Conservation (phyloP, 2,329 filamentous ascomycete species). For the Paecilomyces formosus region DNA sequence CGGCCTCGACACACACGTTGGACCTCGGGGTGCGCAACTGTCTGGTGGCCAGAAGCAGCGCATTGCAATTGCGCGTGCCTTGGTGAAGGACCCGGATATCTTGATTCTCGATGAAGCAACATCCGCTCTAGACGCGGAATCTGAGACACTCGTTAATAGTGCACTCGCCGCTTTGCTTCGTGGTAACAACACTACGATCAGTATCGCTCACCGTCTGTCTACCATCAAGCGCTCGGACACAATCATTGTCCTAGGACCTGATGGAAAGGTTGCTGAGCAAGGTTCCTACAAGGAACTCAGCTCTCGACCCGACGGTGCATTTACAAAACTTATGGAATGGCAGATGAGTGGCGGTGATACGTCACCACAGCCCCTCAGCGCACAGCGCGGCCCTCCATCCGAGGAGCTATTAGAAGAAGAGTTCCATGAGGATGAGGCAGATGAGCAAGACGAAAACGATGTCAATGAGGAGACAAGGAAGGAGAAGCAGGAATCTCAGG, state of each 20-base stretch:
- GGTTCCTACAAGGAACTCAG: constrained; percentile 76
- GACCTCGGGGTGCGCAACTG: constrained; percentile 83
- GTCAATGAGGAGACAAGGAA: constrained; percentile 21
- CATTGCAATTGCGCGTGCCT: constrained; percentile 89
- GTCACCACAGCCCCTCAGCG: constrained; percentile 14
- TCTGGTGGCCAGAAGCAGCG: constrained; percentile 96
- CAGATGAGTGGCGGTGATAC: constrained; percentile 81
- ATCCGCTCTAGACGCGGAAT: constrained; percentile 90
- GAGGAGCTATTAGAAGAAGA: constrained; percentile 47
- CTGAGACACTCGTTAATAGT: constrained; percentile 91
- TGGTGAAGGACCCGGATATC: constrained; percentile 95
- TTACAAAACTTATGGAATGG: constrained; percentile 97
- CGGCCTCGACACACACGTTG: constrained; percentile 88
- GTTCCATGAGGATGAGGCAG: constrained; percentile 29
- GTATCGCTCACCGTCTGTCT: constrained; percentile 88
- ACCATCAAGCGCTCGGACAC: constrained; percentile 94
- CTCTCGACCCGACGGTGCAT: constrained; percentile 67
- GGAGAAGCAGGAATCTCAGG: background rate
- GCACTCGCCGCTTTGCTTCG: constrained; percentile 73
- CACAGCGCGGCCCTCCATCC: constrained; percentile 27
- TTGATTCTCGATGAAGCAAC: constrained; percentile 95
- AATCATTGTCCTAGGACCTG: constrained; percentile 81
- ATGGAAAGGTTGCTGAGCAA: constrained; percentile 85
- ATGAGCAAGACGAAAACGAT: constrained; percentile 23
- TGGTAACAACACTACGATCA: constrained; percentile 92